These are phyloP conservation scores for Chalciporus sphaerocephalus DNA, from an alignment of 768 basidiomycete genomes.

Conservation along the genomic window DNA sequence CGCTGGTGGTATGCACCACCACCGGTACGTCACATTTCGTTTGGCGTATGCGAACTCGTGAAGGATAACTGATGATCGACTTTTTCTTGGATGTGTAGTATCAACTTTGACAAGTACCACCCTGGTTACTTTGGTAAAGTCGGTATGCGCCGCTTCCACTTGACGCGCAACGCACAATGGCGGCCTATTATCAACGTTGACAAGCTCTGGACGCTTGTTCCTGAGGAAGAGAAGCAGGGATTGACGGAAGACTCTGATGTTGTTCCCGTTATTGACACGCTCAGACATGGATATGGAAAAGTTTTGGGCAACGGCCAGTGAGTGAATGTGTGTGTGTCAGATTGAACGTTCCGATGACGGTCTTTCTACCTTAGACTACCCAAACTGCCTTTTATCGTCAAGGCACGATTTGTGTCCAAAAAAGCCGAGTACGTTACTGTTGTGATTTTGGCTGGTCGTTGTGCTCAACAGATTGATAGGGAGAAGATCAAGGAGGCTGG, in stretches of 20 bases:
- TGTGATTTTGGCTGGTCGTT: slow-evolving; percentile 15
- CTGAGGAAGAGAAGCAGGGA: slow-evolving; percentile 75
- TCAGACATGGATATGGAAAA: slow-evolving; percentile 82
- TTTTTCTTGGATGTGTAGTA: slow-evolving; percentile 41
- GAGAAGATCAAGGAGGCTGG: slow-evolving; percentile 89
- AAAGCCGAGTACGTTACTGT: slow-evolving; percentile 64
- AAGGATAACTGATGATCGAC: not conserved
- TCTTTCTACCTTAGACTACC: slow-evolving; percentile 59
- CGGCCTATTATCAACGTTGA: slow-evolving; percentile 97
- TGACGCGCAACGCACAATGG: slow-evolving; percentile 88
- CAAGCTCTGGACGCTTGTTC: slow-evolving; percentile 92
- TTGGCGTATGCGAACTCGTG: not conserved
- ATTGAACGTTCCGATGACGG: not conserved
- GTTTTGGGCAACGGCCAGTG: slow-evolving; percentile 92
- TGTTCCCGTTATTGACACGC: slow-evolving; percentile 93
- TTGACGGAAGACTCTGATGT: slow-evolving; percentile 70
- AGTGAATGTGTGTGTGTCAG: slow-evolving; percentile 29
- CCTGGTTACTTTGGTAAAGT: slow-evolving; percentile 99
- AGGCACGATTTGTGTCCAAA: slow-evolving; percentile 91
- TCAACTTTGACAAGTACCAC: slow-evolving; percentile 99
- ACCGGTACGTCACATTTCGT: slow-evolving; percentile 59
- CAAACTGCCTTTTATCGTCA: slow-evolving; percentile 92
- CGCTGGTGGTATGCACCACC: slow-evolving; percentile 99
- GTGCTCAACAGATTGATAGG: slow-evolving; percentile 30
- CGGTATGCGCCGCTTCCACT: slow-evolving; percentile 99